These are phyloP conservation scores for Mimosa bimucronata DNA, from an alignment of 306 rosid species.

Conservation along the genomic window DNA sequence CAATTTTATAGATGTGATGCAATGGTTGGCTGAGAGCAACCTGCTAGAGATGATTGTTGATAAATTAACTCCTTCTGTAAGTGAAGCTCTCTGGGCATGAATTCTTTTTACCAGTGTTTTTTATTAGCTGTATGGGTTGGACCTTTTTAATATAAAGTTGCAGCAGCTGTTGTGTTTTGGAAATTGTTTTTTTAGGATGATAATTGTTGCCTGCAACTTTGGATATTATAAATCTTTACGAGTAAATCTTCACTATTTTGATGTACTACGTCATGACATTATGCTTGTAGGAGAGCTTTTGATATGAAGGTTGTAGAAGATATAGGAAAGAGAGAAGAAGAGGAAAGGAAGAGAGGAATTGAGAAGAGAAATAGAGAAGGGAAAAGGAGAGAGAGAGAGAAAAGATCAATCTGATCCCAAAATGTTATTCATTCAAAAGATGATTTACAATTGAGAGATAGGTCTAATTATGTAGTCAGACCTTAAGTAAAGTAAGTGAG, in stretches of 20 bases:
- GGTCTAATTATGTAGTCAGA: no score
- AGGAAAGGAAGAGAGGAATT: no score
- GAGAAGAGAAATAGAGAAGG: no score
- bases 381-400: no score
- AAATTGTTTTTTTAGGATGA: not conserved
- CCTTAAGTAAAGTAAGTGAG: no score
- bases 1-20: conserved; percentile 89
- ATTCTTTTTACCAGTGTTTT: conserved; percentile 16
- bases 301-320: no score
- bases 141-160: conserved; percentile 8
- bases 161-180: not conserved
- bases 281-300: not conserved
- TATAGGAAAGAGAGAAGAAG: no score
- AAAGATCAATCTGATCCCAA: no score
- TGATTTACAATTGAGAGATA: no score
- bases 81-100: conserved; percentile 40
- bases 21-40: conserved; percentile 95
- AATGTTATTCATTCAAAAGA: no score
- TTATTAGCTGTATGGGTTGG: conserved; percentile 25
- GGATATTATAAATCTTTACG: not conserved
- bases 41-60: conserved; percentile 95
- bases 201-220: not conserved
- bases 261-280: not conserved
- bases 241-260: not conserved
- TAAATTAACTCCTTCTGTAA: conserved; percentile 87